Conservation (phyloP, 176 grass and related monocot species). For the Metroxylon sagu region DNA sequence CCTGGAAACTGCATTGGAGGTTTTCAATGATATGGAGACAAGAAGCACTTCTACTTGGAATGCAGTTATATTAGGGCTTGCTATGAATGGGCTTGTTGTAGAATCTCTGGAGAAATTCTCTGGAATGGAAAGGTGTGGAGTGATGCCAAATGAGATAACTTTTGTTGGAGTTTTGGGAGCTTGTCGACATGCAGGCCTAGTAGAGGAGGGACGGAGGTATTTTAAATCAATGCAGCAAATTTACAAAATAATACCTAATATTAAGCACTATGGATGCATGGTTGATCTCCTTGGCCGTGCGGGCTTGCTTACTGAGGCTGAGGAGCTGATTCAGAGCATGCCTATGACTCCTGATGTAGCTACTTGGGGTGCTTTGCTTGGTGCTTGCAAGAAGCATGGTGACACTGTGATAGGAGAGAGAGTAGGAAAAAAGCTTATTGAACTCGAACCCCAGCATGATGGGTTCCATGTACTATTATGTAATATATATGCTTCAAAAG, state of each 20-base stretch:
- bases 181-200: slow-evolving; percentile 67
- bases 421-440: slow-evolving; percentile 57
- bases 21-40: slow-evolving; percentile 50
- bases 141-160: slow-evolving; percentile 71
- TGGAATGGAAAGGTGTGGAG: slow-evolving; percentile 49
- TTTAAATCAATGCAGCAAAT: slow-evolving; percentile 66
- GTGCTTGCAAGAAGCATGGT: slow-evolving; percentile 77
- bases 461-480: slow-evolving; percentile 76
- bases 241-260: slow-evolving; percentile 66
- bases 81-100: slow-evolving; percentile 58
- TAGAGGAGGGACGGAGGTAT: slow-evolving; percentile 59
- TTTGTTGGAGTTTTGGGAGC: slow-evolving; percentile 79
- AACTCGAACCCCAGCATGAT: slow-evolving; percentile 66
- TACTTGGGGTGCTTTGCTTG: slow-evolving; percentile 82
- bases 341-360: slow-evolving; percentile 65
- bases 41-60: slow-evolving; percentile 75
- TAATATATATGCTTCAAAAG: slow-evolving; percentile 79
- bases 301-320: slow-evolving; percentile 73
- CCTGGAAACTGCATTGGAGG: slow-evolving; percentile 49
- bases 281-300: slow-evolving; percentile 87
- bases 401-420: slow-evolving; percentile 63
- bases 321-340: slow-evolving; percentile 67
- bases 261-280: slow-evolving; percentile 84
- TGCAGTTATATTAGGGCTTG: slow-evolving; percentile 63
- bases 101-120: slow-evolving; percentile 66